Evolutionary conservation across 306 rosid genomes (phyloP).

Genomic region (Luffa aegyptiaca): DNA sequence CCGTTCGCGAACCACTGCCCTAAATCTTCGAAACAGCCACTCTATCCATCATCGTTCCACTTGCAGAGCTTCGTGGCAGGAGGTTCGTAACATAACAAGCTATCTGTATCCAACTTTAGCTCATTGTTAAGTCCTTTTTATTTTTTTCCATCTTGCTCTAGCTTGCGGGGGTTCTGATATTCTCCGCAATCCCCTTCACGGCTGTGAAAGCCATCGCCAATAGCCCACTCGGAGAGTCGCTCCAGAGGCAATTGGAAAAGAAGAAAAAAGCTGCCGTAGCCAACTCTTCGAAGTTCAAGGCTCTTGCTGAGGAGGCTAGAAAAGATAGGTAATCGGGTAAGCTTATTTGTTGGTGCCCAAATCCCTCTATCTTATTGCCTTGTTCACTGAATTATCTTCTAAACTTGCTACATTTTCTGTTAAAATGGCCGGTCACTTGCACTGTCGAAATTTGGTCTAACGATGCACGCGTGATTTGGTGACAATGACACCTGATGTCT

Average conservation of each 20-base stretch:
- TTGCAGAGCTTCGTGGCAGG: constrained; percentile 82
- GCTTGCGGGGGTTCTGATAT: constrained; percentile 80
- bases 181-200: constrained; percentile 89
- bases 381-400: not conserved
- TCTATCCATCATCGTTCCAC: constrained; percentile 8
- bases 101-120: not conserved
- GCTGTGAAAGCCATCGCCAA: constrained; percentile 83
- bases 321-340: constrained; percentile 53
- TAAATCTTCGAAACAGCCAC: constrained; percentile 8
- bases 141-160: not conserved
- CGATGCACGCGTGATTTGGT: not conserved
- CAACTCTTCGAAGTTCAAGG: constrained; percentile 50
- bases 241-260: constrained; percentile 52
- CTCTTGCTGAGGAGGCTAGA: constrained; percentile 43
- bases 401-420: not conserved
- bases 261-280: constrained; percentile 35
- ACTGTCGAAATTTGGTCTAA: not conserved
- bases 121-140: not conserved
- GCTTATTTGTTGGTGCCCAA: constrained; percentile 1
- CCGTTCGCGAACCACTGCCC: constrained; percentile 11
- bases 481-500: not conserved
- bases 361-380: not conserved
- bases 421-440: not conserved
- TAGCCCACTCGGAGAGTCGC: constrained; percentile 78
- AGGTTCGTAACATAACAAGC: constrained; percentile 32